Conservation (phyloP, 2,329 filamentous ascomycete species). For the Blumeriella jaapii region DNA sequence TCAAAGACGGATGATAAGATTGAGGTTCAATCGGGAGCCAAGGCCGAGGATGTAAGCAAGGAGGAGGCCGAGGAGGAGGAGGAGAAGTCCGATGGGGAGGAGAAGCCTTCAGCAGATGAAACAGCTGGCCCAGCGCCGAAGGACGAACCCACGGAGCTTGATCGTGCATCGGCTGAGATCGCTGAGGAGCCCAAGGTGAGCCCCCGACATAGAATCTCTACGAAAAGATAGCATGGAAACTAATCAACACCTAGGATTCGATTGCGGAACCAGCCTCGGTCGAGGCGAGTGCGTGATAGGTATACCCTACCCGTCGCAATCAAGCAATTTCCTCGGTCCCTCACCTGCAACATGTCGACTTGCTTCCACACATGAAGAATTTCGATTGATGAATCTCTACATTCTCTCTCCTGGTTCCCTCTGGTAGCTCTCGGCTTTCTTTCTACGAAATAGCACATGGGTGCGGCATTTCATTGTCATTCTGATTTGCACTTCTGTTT, state of each 20-base stretch:
- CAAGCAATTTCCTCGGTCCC: conserved; percentile 1
- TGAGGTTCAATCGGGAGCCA: too few species aligned
- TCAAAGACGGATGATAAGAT: conserved; percentile 31
- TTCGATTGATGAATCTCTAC: conserved; percentile 13
- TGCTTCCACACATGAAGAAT: conserved; percentile 8
- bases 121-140: too few species aligned
- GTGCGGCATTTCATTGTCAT: conserved; percentile 15
- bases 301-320: background rate
- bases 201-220: too few species aligned
- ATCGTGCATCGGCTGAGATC: too few species aligned
- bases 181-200: too few species aligned
- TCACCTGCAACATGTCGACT: conserved; percentile 4
- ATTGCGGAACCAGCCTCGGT: conserved; percentile 10
- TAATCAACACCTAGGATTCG: too few species aligned
- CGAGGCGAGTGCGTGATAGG: conserved; percentile 15
- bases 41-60: conserved; percentile 27
- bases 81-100: background rate
- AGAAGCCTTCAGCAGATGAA: background rate
- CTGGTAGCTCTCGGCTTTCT: conserved; percentile 4
- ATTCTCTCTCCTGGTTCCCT: conserved; percentile 6
- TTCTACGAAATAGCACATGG: conserved; percentile 3
- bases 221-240: too few species aligned
- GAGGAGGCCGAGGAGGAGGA: conserved; percentile 25
- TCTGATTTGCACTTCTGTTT: conserved; percentile 20
- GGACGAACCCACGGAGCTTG: too few species aligned